Evolutionary conservation across 1,139 yeast genomes (phyloP).

Genomic region (Taiozyma sp.): DNA sequence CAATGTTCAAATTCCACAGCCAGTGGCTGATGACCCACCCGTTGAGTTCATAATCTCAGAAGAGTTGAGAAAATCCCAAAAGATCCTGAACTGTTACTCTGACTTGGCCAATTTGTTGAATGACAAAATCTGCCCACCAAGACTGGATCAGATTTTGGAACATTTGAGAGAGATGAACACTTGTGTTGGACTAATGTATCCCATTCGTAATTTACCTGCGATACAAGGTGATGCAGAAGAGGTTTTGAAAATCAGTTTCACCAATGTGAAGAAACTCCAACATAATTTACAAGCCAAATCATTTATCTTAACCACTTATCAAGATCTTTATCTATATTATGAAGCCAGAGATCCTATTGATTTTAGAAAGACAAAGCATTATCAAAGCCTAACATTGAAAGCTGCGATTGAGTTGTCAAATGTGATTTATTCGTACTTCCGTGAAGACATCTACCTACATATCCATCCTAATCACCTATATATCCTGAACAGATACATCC

Average conservation of each 20-base stretch:
- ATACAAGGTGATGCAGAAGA: constrained; percentile 2
- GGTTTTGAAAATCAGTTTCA: constrained; percentile 7
- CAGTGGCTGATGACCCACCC: constrained; percentile 1
- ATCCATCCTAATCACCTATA: constrained; percentile 8
- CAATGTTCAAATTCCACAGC: constrained; percentile 13
- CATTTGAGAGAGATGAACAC: constrained; percentile 12
- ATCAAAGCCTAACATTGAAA: constrained; percentile 2
- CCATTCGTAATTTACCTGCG: constrained; percentile 5
- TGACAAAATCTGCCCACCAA: constrained; percentile 13
- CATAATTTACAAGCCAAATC: constrained; percentile 15
- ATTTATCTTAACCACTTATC: constrained; percentile 15
- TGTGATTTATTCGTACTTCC: constrained; percentile 10
- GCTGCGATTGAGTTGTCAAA: constrained; percentile 12
- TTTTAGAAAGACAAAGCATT: constrained; percentile 9
- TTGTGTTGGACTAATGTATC: constrained; percentile 15
- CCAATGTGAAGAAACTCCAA: constrained; percentile 11
- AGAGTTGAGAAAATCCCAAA: constrained; percentile 14
- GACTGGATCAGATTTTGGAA: constrained; percentile 12
- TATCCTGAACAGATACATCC: constrained; percentile 13
- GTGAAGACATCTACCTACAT: constrained; percentile 9
- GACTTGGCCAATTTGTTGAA: constrained; percentile 16
- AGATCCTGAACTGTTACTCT: constrained; percentile 10
- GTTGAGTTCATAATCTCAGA: constrained; percentile 13
- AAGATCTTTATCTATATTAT: constrained; percentile 15
- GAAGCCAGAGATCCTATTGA: constrained; percentile 14